Conservation (phyloP, 164 flowering plant genomes). For the Brasenia schreberi region DNA sequence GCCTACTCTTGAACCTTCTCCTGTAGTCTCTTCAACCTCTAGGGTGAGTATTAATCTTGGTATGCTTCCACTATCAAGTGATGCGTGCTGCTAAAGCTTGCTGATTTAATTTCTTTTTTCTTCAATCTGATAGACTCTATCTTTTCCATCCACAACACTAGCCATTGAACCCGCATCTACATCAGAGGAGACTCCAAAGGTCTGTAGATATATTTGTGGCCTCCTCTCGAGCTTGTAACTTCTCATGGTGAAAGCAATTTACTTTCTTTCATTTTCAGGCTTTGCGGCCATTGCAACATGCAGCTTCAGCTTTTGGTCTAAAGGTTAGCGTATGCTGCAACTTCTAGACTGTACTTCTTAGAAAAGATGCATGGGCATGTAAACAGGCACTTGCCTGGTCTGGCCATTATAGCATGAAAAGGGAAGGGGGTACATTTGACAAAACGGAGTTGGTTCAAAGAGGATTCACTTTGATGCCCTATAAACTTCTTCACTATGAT, state of each 20-base stretch:
- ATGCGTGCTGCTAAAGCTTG: not conserved
- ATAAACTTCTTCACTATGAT: no score
- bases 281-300: conserved; percentile 11
- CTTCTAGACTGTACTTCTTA: no score
- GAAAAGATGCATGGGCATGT: no score
- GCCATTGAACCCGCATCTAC: conserved; percentile 28
- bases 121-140: conserved; percentile 24
- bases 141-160: conserved; percentile 23
- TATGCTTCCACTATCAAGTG: not conserved
- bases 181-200: conserved; percentile 31
- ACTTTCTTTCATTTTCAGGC: conserved; percentile 8
- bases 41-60: not conserved
- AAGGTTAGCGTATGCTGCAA: conserved; percentile 15
- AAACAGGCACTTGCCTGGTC: no score
- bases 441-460: no score
- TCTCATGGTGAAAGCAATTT: not conserved
- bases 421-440: no score
- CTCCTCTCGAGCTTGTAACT: not conserved
- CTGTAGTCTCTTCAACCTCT: not conserved
- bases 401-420: no score
- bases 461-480: no score
- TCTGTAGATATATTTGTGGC: conserved; percentile 4
- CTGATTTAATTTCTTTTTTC: conserved; percentile 1
- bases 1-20: conserved; percentile 26
- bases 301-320: conserved; percentile 20